Conservation (phyloP, 1,139 yeast species). For the Hemisphaericaspora subhashii region DNA sequence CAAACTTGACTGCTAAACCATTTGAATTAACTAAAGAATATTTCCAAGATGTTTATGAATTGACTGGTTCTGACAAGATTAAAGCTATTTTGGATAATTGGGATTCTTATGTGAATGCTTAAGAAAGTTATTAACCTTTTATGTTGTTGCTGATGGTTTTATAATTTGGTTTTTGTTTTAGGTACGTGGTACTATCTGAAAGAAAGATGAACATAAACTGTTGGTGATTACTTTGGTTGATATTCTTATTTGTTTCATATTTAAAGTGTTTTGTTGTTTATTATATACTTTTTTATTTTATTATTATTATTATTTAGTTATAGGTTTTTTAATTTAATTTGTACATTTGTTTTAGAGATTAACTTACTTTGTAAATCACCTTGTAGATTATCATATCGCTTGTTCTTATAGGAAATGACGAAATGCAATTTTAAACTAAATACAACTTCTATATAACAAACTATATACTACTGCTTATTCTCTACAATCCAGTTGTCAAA, state of each 20-base stretch:
- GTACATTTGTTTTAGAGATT: background rate
- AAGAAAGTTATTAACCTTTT: slow-evolving; percentile 11
- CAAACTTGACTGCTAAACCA: slow-evolving; percentile 97
- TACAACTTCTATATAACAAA: too few relatives aligned
- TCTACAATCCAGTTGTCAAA: slow-evolving; percentile 1
- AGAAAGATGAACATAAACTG: background rate
- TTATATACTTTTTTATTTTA: background rate
- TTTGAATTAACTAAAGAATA: slow-evolving; percentile 94
- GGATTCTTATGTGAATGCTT: slow-evolving; percentile 73
- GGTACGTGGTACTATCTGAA: slow-evolving; percentile 16
- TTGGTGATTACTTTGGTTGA: background rate
- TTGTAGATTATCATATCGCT: background rate
- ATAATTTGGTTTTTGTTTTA: background rate
- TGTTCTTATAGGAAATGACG: too few relatives aligned
- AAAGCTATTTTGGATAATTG: slow-evolving; percentile 90
- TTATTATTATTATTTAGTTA: too few relatives aligned
- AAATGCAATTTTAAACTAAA: too few relatives aligned
- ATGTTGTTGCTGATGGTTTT: background rate
- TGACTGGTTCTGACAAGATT: slow-evolving; percentile 90
- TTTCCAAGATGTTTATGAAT: slow-evolving; percentile 90
- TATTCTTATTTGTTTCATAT: background rate
- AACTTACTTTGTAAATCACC: background rate
- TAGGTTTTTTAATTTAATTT: background rate
- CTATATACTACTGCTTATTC: background rate
- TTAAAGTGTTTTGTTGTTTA: slow-evolving; percentile 1